A percentile compares a stretch with the other conserved stretches of the same genome.
phyloP scores from a whole-genome alignment of 2,329 filamentous ascomycete species.

The Salinomyces thailandicus region DNA sequence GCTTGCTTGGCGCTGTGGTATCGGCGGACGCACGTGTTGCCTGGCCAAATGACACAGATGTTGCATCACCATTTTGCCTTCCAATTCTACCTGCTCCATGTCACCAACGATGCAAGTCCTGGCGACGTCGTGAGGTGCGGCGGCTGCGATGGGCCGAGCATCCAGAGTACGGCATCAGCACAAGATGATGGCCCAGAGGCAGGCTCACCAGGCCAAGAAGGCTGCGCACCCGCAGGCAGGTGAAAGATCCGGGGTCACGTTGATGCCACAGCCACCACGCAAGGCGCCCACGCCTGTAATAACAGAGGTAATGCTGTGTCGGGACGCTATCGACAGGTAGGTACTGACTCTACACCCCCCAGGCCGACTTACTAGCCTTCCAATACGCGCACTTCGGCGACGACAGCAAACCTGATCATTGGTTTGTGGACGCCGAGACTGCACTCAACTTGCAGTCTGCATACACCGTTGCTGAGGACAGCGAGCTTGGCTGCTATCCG shows the following conservation, averaged over 20 bases:
- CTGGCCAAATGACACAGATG: too few relatives aligned
- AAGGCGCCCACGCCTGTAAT: constrained; percentile 6
- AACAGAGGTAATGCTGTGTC: constrained; percentile 21
- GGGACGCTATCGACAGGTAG: constrained; percentile 13
- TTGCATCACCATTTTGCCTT: too few relatives aligned
- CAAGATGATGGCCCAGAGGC: constrained; percentile 6
- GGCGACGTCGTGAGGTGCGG: too few relatives aligned
- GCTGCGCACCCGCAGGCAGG: constrained; percentile 4
- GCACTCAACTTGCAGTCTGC: constrained; percentile 15
- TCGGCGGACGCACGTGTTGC: too few relatives aligned
- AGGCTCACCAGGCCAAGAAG: constrained; percentile 6
- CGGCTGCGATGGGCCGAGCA: background rate
- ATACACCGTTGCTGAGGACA: constrained; percentile 46
- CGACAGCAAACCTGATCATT: constrained; percentile 24
- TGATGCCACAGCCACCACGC: too few relatives aligned
- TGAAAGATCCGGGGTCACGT: background rate
- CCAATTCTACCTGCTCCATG: too few relatives aligned
- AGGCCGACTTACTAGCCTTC: constrained; percentile 36
- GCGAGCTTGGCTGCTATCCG: constrained; percentile 66
- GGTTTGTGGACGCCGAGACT: constrained; percentile 22
- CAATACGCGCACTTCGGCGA: constrained; percentile 35
- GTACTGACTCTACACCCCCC: constrained; percentile 19
- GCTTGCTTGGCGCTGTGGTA: too few relatives aligned
- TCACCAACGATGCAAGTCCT: too few relatives aligned
- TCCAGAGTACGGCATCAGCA: constrained; percentile 2